A percentile compares a stretch with the other conserved stretches of the same genome.
Conservation (phyloP, 2,329 filamentous ascomycete species). For the Paecilomyces sp. region DNA sequence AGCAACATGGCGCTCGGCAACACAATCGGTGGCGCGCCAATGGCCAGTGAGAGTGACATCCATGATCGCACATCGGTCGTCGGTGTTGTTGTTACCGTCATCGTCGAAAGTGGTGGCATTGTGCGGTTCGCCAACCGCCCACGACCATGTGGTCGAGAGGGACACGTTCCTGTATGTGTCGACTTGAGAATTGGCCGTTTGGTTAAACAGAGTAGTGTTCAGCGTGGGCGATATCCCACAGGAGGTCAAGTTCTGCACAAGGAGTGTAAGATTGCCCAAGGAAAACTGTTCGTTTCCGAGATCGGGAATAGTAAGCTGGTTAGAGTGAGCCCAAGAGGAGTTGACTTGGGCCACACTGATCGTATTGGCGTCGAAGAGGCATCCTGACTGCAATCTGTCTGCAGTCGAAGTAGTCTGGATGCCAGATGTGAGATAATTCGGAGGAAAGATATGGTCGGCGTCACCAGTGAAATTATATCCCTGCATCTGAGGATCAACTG, state of each 20-base stretch:
- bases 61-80: conserved; percentile 52
- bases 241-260: conserved; percentile 36
- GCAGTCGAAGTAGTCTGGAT: conserved; percentile 26
- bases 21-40: conserved; percentile 55
- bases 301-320: conserved; percentile 18
- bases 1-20: conserved; percentile 43
- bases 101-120: conserved; percentile 33
- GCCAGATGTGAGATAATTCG: conserved; percentile 35
- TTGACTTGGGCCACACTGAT: conserved; percentile 38
- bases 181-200: conserved; percentile 43
- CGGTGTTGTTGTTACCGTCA: conserved; percentile 20
- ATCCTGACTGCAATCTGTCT: conserved; percentile 44
- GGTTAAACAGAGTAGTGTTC: conserved; percentile 47
- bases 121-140: conserved; percentile 50
- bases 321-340: conserved; percentile 46
- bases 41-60: conserved; percentile 42
- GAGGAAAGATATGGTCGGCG: conserved; percentile 44
- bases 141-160: conserved; percentile 52
- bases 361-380: conserved; percentile 43
- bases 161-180: conserved; percentile 44
- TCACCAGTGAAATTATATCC: conserved; percentile 51
- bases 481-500: conserved; percentile 50
- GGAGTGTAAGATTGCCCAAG: conserved; percentile 19
- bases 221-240: conserved; percentile 57
- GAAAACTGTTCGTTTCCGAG: conserved; percentile 18